Evolutionary conservation across 1,139 yeast genomes (phyloP).

Genomic region (Casaregolazyma lundiana): DNA sequence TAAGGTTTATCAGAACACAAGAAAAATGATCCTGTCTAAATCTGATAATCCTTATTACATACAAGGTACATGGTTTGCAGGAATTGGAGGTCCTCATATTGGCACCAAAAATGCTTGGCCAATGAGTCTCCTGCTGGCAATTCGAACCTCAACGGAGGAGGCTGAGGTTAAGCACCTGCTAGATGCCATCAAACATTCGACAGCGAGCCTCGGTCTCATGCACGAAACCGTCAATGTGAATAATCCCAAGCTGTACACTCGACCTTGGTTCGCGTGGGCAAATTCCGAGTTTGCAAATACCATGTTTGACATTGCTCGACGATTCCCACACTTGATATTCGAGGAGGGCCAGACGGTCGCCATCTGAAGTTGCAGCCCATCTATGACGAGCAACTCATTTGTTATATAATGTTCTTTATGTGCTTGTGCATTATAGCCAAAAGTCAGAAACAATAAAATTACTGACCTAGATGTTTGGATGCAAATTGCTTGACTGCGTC

Average conservation of each 20-base stretch:
- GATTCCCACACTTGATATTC: conserved; percentile 71
- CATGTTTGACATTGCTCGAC: conserved; percentile 63
- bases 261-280: conserved; percentile 95
- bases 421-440: background rate
- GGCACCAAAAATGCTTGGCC: conserved; percentile 88
- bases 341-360: conserved; percentile 9
- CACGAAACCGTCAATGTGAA: conserved; percentile 79
- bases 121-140: conserved; percentile 69
- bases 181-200: conserved; percentile 50
- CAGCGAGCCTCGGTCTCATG: conserved; percentile 74
- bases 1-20: conserved; percentile 67
- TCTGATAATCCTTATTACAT: conserved; percentile 75
- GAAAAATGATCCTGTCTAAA: conserved; percentile 67
- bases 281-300: conserved; percentile 88
- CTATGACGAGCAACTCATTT: background rate
- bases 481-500: conserved; percentile 14
- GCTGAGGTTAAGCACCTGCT: conserved; percentile 55
- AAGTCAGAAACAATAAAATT: background rate
- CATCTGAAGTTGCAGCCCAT: background rate
- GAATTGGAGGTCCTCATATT: conserved; percentile 89
- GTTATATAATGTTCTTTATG: background rate
- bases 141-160: conserved; percentile 71
- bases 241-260: conserved; percentile 42
- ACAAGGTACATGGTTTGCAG: conserved; percentile 58
- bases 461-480: conserved; percentile 5